Base-by-base conservation (phyloP, 305 asterid species). In the Fraxinus angustifolia region DNA sequence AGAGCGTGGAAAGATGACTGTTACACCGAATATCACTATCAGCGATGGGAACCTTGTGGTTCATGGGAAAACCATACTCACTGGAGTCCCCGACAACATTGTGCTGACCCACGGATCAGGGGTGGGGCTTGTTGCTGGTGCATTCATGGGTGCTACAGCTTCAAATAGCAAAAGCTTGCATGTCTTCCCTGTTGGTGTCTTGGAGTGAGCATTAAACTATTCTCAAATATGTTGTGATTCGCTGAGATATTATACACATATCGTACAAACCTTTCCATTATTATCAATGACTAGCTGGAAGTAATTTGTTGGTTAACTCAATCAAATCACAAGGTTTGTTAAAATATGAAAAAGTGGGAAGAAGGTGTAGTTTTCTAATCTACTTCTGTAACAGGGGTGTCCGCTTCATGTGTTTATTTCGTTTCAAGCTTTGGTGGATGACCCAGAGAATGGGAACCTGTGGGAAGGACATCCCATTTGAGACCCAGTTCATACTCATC, bases 371-470 rank as follows among this genome's bases (percentile, higher is more conserved):
- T 10, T 67, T 53, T 60, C 38, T 36, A 40, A 7, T 79, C 76
- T 78, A 21, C 70, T 85, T 56, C 10, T 86, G 79, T 78, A 21
- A 78, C 79, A 96, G 99, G 92, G 97, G 77, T 38, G 93, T 92
- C 40, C 97, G 95, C 11, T 96, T 96, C 87, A 87, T 94, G 98
- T 96, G 99, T 89, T 89, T 90, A 56, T 96, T 96, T 86, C 99
- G 99, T 38, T 96, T 96, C 89, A 96, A 94, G 92, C 94, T 96
- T 30, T 96, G 99, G 99, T 96, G 99, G 99, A 96, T 96, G 99
- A 96, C 99, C 81, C 99, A 96, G 60, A 86, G 97, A 83, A 93
- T 93, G 97, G 99, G 99, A 77, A 89, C 94, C 50, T 90, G 95
- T 73, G 99, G 99, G 74, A 88, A 87, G 88, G 98, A 94, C 68